Evolutionary conservation across 306 rosid genomes (phyloP).

Genomic region (Trifolium pratense): DNA sequence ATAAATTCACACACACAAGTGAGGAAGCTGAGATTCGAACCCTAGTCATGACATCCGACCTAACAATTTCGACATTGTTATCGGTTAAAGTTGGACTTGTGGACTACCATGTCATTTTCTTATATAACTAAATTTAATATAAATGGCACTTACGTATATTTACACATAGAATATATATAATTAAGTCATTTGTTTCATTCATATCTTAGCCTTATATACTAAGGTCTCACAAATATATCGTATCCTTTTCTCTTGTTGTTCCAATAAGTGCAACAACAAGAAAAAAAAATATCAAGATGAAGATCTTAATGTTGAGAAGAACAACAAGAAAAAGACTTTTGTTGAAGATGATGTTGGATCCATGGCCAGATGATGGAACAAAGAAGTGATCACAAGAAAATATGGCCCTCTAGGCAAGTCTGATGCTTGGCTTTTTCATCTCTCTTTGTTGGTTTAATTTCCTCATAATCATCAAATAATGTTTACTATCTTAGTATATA

Average conservation of each 20-base stretch:
- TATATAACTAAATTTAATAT: too few relatives aligned
- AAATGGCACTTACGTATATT: neutral
- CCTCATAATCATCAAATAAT: slow-evolving; percentile 31
- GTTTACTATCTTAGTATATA: neutral
- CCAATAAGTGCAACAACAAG: neutral
- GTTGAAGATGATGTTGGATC: slow-evolving; percentile 38
- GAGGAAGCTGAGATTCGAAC: too few relatives aligned
- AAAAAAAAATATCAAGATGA: slow-evolving; percentile 38
- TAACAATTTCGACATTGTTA: too few relatives aligned
- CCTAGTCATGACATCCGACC: too few relatives aligned
- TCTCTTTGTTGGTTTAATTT: slow-evolving; percentile 33
- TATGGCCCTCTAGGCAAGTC: slow-evolving; percentile 92
- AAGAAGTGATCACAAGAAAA: neutral
- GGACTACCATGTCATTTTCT: too few relatives aligned
- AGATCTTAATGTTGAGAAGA: slow-evolving; percentile 35
- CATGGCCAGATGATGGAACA: slow-evolving; percentile 52
- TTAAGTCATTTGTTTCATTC: neutral
- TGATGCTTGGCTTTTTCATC: slow-evolving; percentile 79
- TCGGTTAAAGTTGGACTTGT: too few relatives aligned
- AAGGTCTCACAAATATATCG: slow-evolving; percentile 11
- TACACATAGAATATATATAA: neutral
- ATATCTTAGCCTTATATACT: neutral
- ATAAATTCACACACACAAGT: too few relatives aligned
- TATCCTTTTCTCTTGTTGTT: neutral
- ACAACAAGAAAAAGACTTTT: neutral